Evolutionary conservation across 2,329 filamentous ascomycete genomes (phyloP), one percentile per base, ranked within the genome.

Genomic region (Diaporthe humulicola): DNA sequence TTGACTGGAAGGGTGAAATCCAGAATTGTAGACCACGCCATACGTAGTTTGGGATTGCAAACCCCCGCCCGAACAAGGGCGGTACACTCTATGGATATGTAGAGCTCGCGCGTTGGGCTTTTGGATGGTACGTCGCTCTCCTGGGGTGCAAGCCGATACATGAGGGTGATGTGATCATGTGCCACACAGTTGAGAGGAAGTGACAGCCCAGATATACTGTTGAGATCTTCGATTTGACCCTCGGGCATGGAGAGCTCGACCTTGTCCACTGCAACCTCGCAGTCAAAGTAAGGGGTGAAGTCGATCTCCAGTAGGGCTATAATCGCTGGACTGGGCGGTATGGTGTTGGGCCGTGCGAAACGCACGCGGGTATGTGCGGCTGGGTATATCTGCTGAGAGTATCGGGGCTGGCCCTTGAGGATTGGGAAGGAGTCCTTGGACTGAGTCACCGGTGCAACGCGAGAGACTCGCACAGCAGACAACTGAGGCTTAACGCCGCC

Each of bases 281-380:
- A 94, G 66, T 92, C 90, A 74, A 93, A 90, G 80, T 93, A 91
- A 9, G 92, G 88, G 0, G 93, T 94, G 76, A 94, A 92, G 83
- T 95, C 94, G 52, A 95, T 83, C 80, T 95, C 93, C 6, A 96
- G 85, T 70, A 94, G 90, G 12, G 93, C 93, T 75, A 95, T 89
- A 17, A 95, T 85, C 25, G 91, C 88, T 4, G 90, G 82, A 74
- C 89, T 90, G 14, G 90, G 85, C 4, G 91, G 90, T 12, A 86
- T 85, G 1, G 87, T 87, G 78, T 88, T 90, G 9, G 93, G 88
- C 75, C 91, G 89, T 5, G 93, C 92, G 81, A 95, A 95, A 64
- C 93, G 88, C 73, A 96, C 90, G 56, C 93, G 89, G 66, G 93
- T 93, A 81, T 95, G 93, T 15, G 95, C 86, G 4, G 92, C 90